Evolutionary conservation across 805 yeast genomes (phyloP).

Genomic region (Brettanomyces naardenensis): DNA sequence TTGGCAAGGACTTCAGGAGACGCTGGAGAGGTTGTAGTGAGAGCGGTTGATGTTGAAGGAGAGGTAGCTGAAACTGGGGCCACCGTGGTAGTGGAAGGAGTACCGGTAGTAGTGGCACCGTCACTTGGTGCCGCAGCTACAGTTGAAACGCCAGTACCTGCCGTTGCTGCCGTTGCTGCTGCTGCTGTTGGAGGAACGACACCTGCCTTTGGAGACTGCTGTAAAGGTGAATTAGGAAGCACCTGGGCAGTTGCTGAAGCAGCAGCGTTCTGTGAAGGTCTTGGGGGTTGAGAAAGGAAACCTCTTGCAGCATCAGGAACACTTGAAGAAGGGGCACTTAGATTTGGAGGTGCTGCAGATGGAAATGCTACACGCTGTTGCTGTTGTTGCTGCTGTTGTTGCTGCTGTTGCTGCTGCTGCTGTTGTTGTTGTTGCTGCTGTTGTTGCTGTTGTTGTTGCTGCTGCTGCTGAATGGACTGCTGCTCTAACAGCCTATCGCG

Average conservation of each 20-base stretch:
- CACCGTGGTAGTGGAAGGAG: constrained; percentile 3
- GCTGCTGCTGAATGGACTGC: constrained; percentile 33
- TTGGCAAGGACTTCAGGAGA: constrained; percentile 27
- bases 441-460: constrained; percentile 36
- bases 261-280: not conserved
- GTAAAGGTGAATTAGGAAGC: not conserved
- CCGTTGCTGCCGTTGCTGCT: constrained; percentile 9
- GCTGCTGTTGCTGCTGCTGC: constrained; percentile 32
- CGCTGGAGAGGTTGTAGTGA: not conserved
- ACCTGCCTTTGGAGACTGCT: not conserved
- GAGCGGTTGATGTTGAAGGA: not conserved
- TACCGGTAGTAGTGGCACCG: constrained; percentile 8
- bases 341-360: constrained; percentile 25
- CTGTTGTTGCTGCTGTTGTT: constrained; percentile 34
- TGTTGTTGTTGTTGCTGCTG: constrained; percentile 30
- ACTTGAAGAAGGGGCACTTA: constrained; percentile 19
- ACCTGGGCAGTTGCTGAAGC: not conserved
- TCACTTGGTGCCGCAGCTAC: constrained; percentile 10
- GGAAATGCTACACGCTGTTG: constrained; percentile 20
- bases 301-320: constrained; percentile 8
- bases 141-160: too few species aligned
- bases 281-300: constrained; percentile 10
- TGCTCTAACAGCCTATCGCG: constrained; percentile 54
- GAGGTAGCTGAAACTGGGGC: too few species aligned
- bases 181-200: constrained; percentile 1